Conservation (phyloP, 176 grass and related monocot genomes). For the Dendrocalamus sinicus region DNA sequence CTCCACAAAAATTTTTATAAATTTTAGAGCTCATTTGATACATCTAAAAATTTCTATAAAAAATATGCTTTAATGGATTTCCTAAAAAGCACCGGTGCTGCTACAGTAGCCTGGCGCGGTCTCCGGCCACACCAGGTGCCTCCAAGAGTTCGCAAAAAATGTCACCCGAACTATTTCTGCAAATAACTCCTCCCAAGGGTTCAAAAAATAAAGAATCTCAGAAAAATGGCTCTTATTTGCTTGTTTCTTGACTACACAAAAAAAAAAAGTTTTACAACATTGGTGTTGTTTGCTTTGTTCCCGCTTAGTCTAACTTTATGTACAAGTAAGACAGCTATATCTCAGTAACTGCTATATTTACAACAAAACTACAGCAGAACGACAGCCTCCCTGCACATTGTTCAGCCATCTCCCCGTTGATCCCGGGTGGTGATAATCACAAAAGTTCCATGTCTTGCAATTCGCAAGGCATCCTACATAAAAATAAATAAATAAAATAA, state of each 20-base stretch:
- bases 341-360: slow-evolving; percentile 49
- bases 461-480: slow-evolving; percentile 31
- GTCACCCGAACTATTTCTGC: too few species aligned
- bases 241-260: slow-evolving; percentile 9
- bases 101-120: too few species aligned
- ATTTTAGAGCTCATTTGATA: too few species aligned
- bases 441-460: slow-evolving; percentile 5
- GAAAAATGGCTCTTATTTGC: neutral
- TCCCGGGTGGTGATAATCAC: neutral
- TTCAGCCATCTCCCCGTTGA: slow-evolving; percentile 21
- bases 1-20: too few species aligned
- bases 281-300: slow-evolving; percentile 4
- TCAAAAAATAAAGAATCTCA: too few species aligned
- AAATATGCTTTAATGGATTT: too few species aligned
- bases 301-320: slow-evolving; percentile 32
- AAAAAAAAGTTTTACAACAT: slow-evolving; percentile 22
- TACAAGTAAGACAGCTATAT: slow-evolving; percentile 52
- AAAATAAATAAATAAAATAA: neutral
- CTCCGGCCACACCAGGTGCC: too few species aligned
- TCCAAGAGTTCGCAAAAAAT: too few species aligned
- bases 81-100: too few species aligned
- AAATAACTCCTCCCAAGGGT: too few species aligned
- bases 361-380: slow-evolving; percentile 42
- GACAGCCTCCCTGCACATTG: slow-evolving; percentile 8
- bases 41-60: too few species aligned